phyloP scores from a whole-genome alignment of 345 rosid genomes.

The Salix purpurea region DNA sequence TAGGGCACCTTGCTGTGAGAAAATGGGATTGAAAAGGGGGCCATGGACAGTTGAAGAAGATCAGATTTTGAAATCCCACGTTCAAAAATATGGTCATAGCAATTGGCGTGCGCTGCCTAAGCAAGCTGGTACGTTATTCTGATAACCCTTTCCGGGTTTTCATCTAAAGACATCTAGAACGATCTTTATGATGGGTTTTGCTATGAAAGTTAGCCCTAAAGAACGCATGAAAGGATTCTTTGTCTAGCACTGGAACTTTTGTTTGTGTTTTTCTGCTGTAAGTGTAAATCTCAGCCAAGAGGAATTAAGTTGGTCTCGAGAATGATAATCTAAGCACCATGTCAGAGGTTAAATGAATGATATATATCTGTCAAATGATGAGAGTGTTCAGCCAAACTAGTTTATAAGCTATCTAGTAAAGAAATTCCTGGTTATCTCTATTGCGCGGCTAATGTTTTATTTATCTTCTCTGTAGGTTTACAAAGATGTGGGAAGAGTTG shows the following conservation, averaged over 20 bases:
- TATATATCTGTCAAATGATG: background rate
- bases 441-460: background rate
- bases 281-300: background rate
- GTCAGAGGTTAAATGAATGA: background rate
- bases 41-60: constrained; percentile 82
- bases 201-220: background rate
- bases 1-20: constrained; percentile 89
- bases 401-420: background rate
- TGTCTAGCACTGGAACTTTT: background rate
- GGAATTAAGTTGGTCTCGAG: background rate
- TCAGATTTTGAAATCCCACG: constrained; percentile 44
- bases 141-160: background rate
- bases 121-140: constrained; percentile 51
- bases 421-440: background rate
- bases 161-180: background rate
- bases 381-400: background rate
- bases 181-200: background rate
- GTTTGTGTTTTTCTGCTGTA: background rate
- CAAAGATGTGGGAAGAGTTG: constrained; percentile 79
- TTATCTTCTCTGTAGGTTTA: constrained; percentile 38
- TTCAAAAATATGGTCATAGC: constrained; percentile 54
- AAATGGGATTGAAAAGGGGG: constrained; percentile 73
- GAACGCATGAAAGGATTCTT: background rate
- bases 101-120: constrained; percentile 81
- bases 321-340: background rate